Conservation (phyloP, 169 alveolate species). For the Theileria parva region DNA sequence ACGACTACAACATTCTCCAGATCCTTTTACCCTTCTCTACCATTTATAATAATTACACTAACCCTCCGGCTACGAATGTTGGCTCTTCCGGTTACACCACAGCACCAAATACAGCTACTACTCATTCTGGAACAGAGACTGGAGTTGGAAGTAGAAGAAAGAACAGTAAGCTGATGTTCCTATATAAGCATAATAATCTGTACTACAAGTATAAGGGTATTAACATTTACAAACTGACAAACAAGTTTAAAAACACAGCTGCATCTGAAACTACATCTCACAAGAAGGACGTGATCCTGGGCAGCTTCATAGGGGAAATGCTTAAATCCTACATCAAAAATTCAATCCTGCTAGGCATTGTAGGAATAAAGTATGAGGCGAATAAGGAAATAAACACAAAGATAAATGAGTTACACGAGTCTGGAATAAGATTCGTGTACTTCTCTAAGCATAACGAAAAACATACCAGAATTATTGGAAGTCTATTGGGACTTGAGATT, state of each 20-base stretch:
- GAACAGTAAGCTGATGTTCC: slow-evolving; percentile 1
- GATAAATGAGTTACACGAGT: slow-evolving; percentile 64
- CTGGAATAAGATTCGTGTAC: slow-evolving; percentile 77
- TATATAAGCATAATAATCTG: neutral
- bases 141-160: slow-evolving; percentile 28
- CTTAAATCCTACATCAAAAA: slow-evolving; percentile 51
- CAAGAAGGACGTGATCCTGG: slow-evolving; percentile 25
- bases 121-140: neutral
- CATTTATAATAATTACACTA: slow-evolving; percentile 29
- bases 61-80: neutral
- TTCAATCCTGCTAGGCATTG: slow-evolving; percentile 49
- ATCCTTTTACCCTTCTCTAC: slow-evolving; percentile 43
- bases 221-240: slow-evolving; percentile 15
- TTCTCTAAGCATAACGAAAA: slow-evolving; percentile 74
- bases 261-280: slow-evolving; percentile 26
- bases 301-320: slow-evolving; percentile 58
- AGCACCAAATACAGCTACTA: neutral
- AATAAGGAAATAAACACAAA: slow-evolving; percentile 62
- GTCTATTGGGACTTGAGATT: slow-evolving; percentile 77
- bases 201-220: slow-evolving; percentile 1
- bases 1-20: slow-evolving; percentile 61
- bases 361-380: slow-evolving; percentile 41
- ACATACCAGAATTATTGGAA: slow-evolving; percentile 70
- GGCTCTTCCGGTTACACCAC: slow-evolving; percentile 8
- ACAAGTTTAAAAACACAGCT: slow-evolving; percentile 20